Percentiles rank a stretch among this genome's conserved stretches.
phyloP scores from a whole-genome alignment of 2,329 filamentous ascomycete genomes.

The Coniochaeta hoffmannii region DNA sequence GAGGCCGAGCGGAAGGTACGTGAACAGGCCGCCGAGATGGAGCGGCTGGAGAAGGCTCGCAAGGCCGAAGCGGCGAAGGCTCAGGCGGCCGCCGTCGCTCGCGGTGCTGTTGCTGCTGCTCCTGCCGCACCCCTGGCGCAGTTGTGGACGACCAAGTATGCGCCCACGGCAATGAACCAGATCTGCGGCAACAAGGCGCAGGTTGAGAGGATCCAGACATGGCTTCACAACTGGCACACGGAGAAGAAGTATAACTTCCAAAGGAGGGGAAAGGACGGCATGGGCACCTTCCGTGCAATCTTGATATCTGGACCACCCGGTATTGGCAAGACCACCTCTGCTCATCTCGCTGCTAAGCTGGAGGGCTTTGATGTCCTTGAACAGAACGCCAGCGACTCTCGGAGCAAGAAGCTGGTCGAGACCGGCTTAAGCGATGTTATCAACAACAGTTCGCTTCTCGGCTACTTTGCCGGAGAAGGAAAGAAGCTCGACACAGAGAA shows the following conservation, averaged over 20 bases:
- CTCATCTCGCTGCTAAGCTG: slow-evolving; percentile 85
- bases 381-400: slow-evolving; percentile 89
- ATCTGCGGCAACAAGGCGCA: slow-evolving; percentile 92
- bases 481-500: slow-evolving; percentile 73
- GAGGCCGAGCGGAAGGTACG: slow-evolving; percentile 78
- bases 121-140: slow-evolving; percentile 46
- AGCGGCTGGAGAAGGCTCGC: slow-evolving; percentile 63
- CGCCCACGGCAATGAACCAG: slow-evolving; percentile 73
- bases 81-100: slow-evolving; percentile 40
- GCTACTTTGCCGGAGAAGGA: slow-evolving; percentile 80
- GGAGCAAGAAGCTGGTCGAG: slow-evolving; percentile 95
- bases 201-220: slow-evolving; percentile 83
- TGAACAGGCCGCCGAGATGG: slow-evolving; percentile 76
- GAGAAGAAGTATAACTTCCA: slow-evolving; percentile 76
- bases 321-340: slow-evolving; percentile 95
- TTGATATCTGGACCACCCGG: slow-evolving; percentile 94
- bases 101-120: slow-evolving; percentile 30
- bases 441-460: slow-evolving; percentile 85
- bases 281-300: slow-evolving; percentile 76
- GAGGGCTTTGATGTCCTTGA: slow-evolving; percentile 93
- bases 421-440: slow-evolving; percentile 80
- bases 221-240: slow-evolving; percentile 78
- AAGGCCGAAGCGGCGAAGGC: slow-evolving; percentile 46
- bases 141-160: slow-evolving; percentile 93
- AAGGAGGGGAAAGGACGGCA: slow-evolving; percentile 74